Percentiles rank a stretch among this genome's conserved stretches.
These are phyloP conservation scores for Rhododendron griersonianum DNA, from an alignment of 148 eudicot species.

Conservation along the genomic window DNA sequence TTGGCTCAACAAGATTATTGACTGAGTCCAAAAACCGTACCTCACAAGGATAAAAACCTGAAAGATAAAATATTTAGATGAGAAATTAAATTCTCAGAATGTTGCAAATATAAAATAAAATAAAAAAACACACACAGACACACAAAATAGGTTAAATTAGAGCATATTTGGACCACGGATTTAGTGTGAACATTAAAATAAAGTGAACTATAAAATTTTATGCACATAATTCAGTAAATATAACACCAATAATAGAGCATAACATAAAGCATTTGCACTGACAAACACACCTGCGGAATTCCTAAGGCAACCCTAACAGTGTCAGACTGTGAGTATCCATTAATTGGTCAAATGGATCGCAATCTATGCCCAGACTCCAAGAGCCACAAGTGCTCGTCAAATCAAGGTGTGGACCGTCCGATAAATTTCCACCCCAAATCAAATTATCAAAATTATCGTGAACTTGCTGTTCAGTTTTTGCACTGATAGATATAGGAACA, in stretches of 20 bases:
- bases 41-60: constrained; percentile 74
- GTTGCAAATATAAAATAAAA: not conserved
- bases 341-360: not conserved
- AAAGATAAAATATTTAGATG: constrained; percentile 10
- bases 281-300: not conserved
- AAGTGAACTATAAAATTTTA: too few species aligned
- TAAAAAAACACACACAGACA: too few species aligned
- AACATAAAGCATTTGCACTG: not conserved
- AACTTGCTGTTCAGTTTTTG: too few species aligned
- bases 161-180: not conserved
- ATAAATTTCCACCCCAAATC: not conserved
- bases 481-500: not conserved
- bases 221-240: too few species aligned
- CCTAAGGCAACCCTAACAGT: not conserved
- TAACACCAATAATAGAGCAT: not conserved
- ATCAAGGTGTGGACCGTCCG: not conserved
- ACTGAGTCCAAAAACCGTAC: constrained; percentile 59
- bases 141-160: not conserved
- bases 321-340: not conserved
- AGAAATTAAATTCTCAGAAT: not conserved
- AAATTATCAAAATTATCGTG: not conserved
- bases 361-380: not conserved
- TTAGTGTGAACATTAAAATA: too few species aligned
- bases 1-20: constrained; percentile 59
- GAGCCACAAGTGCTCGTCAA: not conserved